phyloP scores from a whole-genome alignment of 345 rosid species.

The Angophora floribunda region DNA sequence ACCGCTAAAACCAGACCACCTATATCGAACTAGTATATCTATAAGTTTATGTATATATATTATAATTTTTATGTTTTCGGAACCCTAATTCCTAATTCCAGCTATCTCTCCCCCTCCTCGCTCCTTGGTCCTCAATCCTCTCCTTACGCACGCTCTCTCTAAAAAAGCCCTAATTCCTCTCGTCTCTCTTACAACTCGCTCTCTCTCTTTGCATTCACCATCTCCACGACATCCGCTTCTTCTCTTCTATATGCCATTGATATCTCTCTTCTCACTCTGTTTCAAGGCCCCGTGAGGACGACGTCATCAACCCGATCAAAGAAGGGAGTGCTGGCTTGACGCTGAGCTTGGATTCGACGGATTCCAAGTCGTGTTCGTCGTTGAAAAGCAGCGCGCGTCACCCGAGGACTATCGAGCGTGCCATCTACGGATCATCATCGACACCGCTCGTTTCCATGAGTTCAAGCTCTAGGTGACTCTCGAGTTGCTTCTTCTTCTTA shows the following conservation, averaged over 20 bases:
- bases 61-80: background rate
- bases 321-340: background rate
- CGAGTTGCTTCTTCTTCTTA: background rate
- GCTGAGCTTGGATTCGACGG: background rate
- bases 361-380: background rate
- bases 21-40: no score
- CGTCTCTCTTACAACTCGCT: background rate
- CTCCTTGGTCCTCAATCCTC: background rate
- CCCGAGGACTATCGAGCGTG: background rate
- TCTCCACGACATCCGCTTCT: background rate
- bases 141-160: background rate
- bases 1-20: no score
- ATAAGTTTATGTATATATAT: no score
- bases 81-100: background rate
- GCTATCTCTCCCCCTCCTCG: background rate
- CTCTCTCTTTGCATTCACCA: background rate
- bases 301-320: background rate
- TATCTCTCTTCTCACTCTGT: background rate
- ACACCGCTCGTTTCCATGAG: background rate
- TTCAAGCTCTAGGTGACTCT: background rate
- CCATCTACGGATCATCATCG: background rate
- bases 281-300: background rate
- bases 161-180: background rate
- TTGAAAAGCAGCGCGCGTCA: background rate
- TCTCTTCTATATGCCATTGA: background rate